Evolutionary conservation across 345 rosid genomes (phyloP).

Genomic region (Excoecaria agallocha): DNA sequence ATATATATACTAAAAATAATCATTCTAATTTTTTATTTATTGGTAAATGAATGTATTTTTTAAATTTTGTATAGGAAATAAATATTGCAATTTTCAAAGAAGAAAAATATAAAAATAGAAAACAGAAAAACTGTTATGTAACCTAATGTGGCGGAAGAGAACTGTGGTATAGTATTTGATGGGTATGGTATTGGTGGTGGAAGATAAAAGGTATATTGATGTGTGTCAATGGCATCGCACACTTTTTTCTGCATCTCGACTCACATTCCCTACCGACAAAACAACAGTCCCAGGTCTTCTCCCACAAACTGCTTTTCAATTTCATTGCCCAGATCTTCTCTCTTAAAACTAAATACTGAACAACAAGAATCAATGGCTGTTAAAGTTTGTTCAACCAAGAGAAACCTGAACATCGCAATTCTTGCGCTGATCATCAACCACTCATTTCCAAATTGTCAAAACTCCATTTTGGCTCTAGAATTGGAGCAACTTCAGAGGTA

Average conservation of each 20-base stretch:
- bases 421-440: slow-evolving; percentile 48
- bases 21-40: no score
- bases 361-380: neutral
- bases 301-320: neutral
- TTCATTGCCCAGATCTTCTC: slow-evolving; percentile 14
- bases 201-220: no score
- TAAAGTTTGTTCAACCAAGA: slow-evolving; percentile 36
- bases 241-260: slow-evolving; percentile 11
- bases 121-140: no score
- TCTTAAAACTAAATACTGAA: neutral
- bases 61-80: no score
- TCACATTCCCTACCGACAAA: neutral
- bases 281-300: neutral
- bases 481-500: slow-evolving; percentile 56
- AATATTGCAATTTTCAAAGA: no score
- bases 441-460: slow-evolving; percentile 29
- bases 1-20: no score
- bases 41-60: no score
- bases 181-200: no score
- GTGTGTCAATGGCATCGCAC: slow-evolving; percentile 18
- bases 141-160: no score
- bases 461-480: slow-evolving; percentile 30
- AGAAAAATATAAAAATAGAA: no score
- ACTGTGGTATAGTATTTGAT: no score
- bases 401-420: slow-evolving; percentile 52